Evolutionary conservation across 2,329 filamentous ascomycete species (phyloP), one percentile per base, ranked within the genome.

Genomic region (Penicillium crustosum): DNA sequence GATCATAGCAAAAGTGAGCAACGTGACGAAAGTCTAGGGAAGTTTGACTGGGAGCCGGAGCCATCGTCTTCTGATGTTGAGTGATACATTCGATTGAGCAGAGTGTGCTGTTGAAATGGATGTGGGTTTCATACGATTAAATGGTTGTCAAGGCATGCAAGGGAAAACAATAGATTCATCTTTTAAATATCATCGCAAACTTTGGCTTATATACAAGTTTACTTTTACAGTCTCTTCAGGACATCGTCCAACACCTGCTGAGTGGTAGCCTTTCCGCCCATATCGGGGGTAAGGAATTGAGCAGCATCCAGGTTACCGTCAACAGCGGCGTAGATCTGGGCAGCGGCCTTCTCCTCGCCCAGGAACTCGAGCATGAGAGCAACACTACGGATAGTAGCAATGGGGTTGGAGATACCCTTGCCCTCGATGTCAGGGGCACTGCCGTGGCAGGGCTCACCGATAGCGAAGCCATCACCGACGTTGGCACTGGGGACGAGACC

Each of bases 301-400:
- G 87, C 93, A 71, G 94, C 92, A 74, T 89, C 89, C 35, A 99
- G 79, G 75, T 94, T 95, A 43, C 82, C 92, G 77, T 99, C 94
- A 25, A 97, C 92, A 23, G 94, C 94, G 59, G 86, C 83, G 76
- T 97, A 96, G 69, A 99, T 96, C 79, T 83, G 87, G 31, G 90
- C 91, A 35, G 94, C 94, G 21, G 94, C 94, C 62, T 85, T 81
- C 77, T 92, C 89, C 81, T 96, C 88, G 63, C 91, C 87, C 64
- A 97, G 81, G 78, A 97, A 99, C 82, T 97, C 93, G 65, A 99
- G 83, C 94, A 99, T 97, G 61, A 97, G 82, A 35, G 90, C 94
- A 17, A 92, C 89, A 76, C 90, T 94, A 72, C 94, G 83, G 64
- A 99, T 84, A 10, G 94, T 97, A 36, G 94, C 94, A 71, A 99